Percentiles rank a stretch among this genome's conserved stretches.
Evolutionary conservation across 805 yeast genomes (phyloP).

Genomic region (Candida pseudofarinosa): DNA sequence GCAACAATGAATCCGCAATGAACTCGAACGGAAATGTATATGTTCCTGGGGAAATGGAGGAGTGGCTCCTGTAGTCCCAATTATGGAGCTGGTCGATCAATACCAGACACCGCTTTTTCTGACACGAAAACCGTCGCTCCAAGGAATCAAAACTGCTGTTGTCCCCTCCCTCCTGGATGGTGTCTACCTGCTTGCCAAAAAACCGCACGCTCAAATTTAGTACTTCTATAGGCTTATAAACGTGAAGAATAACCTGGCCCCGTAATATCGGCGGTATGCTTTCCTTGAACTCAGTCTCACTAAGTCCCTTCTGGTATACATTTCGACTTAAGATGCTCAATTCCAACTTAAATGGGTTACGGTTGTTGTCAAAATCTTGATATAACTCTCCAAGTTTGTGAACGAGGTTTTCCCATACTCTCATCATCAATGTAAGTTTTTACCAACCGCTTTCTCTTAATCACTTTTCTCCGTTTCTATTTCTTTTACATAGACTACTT

Average conservation of each 20-base stretch:
- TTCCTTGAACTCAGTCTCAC: conserved; percentile 3
- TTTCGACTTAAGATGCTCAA: conserved; percentile 6
- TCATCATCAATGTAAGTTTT: not conserved
- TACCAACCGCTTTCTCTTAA: not conserved
- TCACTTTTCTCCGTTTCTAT: not conserved
- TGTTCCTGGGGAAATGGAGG: conserved; percentile 5
- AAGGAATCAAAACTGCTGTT: not conserved
- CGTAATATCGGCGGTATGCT: conserved; percentile 6
- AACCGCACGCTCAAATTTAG: conserved; percentile 3
- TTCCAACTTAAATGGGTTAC: conserved; percentile 5
- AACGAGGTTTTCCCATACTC: conserved; percentile 5
- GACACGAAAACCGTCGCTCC: not conserved
- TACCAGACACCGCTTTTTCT: not conserved
- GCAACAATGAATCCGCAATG: conserved; percentile 8
- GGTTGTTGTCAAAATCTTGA: conserved; percentile 1
- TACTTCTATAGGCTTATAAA: conserved; percentile 3
- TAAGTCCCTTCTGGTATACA: conserved; percentile 10
- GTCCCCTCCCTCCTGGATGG: conserved; percentile 2
- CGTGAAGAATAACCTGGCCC: conserved; percentile 6
- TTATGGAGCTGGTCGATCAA: conserved; percentile 6
- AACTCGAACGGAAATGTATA: conserved; percentile 13
- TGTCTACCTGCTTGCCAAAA: conserved; percentile 9
- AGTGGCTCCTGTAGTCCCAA: conserved; percentile 5
- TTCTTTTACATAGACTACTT: not conserved
- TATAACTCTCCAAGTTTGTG: conserved; percentile 11